A percentile compares a stretch with the other conserved stretches of the same genome.
phyloP scores from a whole-genome alignment of 1,284 basidiomycete species.

The Volvariella volvacea region DNA sequence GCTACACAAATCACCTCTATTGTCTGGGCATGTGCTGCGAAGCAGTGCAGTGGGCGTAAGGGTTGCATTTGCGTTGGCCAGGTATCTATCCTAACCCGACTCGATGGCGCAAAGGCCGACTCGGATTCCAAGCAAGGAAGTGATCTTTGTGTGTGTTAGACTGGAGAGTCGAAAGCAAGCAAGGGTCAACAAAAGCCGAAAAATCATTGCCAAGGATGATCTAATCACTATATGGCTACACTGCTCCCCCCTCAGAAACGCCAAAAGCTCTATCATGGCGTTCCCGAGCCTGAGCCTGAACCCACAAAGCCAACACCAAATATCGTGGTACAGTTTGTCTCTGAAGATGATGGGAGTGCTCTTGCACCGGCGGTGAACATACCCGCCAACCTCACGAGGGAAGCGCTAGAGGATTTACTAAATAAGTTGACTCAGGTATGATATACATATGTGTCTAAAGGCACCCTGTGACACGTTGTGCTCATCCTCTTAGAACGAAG shows the following conservation, averaged over 20 bases:
- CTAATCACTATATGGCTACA: slow-evolving; percentile 56
- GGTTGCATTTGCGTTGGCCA: too few species aligned
- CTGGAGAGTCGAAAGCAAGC: too few species aligned
- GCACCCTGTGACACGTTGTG: background rate
- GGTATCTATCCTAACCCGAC: too few species aligned
- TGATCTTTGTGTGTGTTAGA: too few species aligned
- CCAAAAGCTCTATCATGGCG: slow-evolving; percentile 72
- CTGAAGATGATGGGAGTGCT: slow-evolving; percentile 74
- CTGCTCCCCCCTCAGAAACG: slow-evolving; percentile 82
- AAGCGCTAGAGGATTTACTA: slow-evolving; percentile 78
- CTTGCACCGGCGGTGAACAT: slow-evolving; percentile 85
- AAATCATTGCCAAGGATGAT: background rate
- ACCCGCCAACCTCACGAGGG: slow-evolving; percentile 81
- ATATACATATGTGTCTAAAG: slow-evolving; percentile 7
- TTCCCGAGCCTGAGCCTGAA: slow-evolving; percentile 57
- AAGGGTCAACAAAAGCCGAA: background rate
- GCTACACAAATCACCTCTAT: too few species aligned
- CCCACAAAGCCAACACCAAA: slow-evolving; percentile 48
- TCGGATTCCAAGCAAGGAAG: too few species aligned
- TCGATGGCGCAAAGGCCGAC: too few species aligned
- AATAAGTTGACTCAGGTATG: slow-evolving; percentile 78
- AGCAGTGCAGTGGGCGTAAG: too few species aligned
- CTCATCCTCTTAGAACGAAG: slow-evolving; percentile 52
- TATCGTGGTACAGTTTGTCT: slow-evolving; percentile 86
- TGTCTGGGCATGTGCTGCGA: too few species aligned